A percentile compares a stretch with the other conserved stretches of the same genome.
These are phyloP conservation scores for Cerioporus squamosus DNA, from an alignment of 1,284 basidiomycete genomes.

Conservation along the genomic window DNA sequence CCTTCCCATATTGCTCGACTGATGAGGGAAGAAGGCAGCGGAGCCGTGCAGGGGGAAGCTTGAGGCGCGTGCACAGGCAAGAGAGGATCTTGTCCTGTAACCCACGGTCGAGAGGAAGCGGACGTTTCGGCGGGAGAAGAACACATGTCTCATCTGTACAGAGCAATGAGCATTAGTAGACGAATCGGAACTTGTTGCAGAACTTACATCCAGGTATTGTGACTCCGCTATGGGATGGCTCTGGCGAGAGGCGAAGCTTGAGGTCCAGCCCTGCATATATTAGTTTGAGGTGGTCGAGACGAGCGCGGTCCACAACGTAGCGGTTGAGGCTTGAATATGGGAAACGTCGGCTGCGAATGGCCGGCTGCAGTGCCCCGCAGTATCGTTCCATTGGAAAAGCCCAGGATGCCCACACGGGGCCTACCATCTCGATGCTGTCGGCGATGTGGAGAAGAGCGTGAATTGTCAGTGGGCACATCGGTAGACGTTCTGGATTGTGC, in stretches of 20 bases:
- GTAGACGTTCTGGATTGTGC: slow-evolving; percentile 30
- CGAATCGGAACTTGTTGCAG: no score
- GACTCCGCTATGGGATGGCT: background rate
- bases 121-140: no score
- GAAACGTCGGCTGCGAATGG: slow-evolving; percentile 26
- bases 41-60: no score
- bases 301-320: slow-evolving; percentile 20
- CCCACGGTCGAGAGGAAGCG: no score
- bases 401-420: slow-evolving; percentile 45
- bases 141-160: no score
- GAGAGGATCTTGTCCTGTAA: no score
- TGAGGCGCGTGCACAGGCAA: no score
- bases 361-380: slow-evolving; percentile 37
- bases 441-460: slow-evolving; percentile 44
- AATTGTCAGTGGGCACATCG: slow-evolving; percentile 43
- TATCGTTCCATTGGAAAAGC: slow-evolving; percentile 44
- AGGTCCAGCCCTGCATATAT: slow-evolving; percentile 9
- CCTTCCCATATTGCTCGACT: no score
- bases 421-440: slow-evolving; percentile 34
- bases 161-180: no score
- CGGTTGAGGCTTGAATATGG: slow-evolving; percentile 33
- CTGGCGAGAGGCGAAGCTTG: background rate
- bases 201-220: no score
- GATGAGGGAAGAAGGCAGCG: no score
- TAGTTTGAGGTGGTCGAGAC: slow-evolving; percentile 9